phyloP scores from a whole-genome alignment of 352 stramenopile genomes.

The Phytopythium vexans region DNA sequence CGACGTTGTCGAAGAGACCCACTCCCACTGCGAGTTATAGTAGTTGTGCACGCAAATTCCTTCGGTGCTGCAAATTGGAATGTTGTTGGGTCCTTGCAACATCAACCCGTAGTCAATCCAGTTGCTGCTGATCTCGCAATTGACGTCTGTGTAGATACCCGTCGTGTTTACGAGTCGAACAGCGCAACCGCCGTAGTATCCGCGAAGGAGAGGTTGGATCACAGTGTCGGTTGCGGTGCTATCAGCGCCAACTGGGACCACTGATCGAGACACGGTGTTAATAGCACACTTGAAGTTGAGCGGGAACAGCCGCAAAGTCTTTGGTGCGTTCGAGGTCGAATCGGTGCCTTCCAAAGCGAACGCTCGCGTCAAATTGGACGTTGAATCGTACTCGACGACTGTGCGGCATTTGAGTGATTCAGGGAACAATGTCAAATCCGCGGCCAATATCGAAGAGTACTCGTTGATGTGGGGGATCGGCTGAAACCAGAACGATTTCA shows the following conservation, averaged over 20 bases:
- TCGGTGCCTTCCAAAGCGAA: slow-evolving; percentile 4
- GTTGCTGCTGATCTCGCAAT: slow-evolving; percentile 9
- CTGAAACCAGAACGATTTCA: slow-evolving; percentile 25
- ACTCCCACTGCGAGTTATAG: slow-evolving; percentile 29
- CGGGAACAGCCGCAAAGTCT: slow-evolving; percentile 22
- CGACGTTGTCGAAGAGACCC: slow-evolving; percentile 9
- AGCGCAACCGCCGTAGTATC: slow-evolving; percentile 19
- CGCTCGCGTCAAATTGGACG: neutral
- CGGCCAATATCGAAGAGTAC: slow-evolving; percentile 25
- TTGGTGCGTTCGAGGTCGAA: slow-evolving; percentile 5
- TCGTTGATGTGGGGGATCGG: slow-evolving; percentile 22
- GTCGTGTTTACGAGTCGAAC: slow-evolving; percentile 17
- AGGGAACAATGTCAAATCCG: slow-evolving; percentile 19
- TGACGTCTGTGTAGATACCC: slow-evolving; percentile 18
- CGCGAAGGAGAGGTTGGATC: slow-evolving; percentile 19
- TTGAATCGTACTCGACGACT: neutral
- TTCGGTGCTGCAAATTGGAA: slow-evolving; percentile 17
- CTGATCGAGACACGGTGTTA: slow-evolving; percentile 2
- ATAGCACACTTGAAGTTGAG: slow-evolving; percentile 23
- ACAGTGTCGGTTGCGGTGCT: slow-evolving; percentile 8
- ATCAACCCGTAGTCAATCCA: slow-evolving; percentile 27
- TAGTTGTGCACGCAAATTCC: slow-evolving; percentile 26
- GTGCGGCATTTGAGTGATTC: slow-evolving; percentile 10
- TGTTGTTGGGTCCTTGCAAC: slow-evolving; percentile 23
- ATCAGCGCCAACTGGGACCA: slow-evolving; percentile 1